phyloP scores from a whole-genome alignment of 1,284 basidiomycete genomes.

The Lentinula novae-zelandiae region DNA sequence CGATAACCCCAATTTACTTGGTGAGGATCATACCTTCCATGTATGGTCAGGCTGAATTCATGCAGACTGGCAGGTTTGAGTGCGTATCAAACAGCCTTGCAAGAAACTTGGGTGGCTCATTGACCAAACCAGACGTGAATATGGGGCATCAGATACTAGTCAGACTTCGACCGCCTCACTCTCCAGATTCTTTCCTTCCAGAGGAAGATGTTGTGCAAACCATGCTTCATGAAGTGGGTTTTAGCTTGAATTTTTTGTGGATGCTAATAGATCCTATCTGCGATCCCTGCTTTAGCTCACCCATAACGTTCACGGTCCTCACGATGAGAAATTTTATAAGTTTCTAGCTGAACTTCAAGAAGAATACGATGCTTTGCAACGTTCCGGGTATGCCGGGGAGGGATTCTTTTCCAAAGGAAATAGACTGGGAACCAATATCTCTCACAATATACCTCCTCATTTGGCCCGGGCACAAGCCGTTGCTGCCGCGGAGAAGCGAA shows the following conservation, averaged over 20 bases:
- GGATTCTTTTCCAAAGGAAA: conserved; percentile 59
- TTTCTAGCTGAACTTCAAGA: conserved; percentile 74
- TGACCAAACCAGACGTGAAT: conserved; percentile 57
- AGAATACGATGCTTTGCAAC: conserved; percentile 74
- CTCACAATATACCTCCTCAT: conserved; percentile 63
- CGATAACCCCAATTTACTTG: conserved; percentile 66
- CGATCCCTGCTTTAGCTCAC: conserved; percentile 58
- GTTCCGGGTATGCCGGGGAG: conserved; percentile 75
- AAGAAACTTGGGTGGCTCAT: not conserved
- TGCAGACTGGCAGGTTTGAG: conserved; percentile 25
- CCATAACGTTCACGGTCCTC: conserved; percentile 84
- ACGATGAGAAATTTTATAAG: conserved; percentile 82
- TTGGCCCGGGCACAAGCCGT: conserved; percentile 64
- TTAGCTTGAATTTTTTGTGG: not conserved
- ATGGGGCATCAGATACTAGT: conserved; percentile 77
- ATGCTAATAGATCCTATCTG: not conserved
- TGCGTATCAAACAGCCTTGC: conserved; percentile 17
- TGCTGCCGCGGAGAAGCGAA: conserved; percentile 73
- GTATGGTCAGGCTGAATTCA: not conserved
- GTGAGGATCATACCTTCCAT: conserved; percentile 36
- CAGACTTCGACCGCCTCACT: conserved; percentile 67
- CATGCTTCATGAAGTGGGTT: conserved; percentile 81
- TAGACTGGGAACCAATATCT: conserved; percentile 56
- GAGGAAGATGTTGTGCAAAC: conserved; percentile 71
- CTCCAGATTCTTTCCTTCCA: conserved; percentile 71